Conservation (phyloP, 192 early-diverging fungal species). For the Backusella psychrophila region DNA sequence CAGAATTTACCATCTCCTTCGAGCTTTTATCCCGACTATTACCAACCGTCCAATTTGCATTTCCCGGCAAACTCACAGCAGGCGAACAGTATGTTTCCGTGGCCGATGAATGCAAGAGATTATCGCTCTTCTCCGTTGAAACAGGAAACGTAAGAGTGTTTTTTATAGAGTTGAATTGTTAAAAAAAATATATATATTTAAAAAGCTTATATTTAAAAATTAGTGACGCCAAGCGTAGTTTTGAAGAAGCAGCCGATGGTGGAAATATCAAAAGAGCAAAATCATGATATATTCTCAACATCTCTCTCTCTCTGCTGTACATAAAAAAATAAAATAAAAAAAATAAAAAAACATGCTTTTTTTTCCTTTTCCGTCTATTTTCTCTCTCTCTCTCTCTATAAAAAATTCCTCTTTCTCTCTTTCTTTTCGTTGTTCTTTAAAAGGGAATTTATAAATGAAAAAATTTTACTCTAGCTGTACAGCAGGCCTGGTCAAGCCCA, state of each 20-base stretch:
- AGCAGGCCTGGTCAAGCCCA: background rate
- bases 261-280: background rate
- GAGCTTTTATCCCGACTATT: conserved; percentile 73
- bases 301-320: background rate
- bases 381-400: background rate
- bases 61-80: conserved; percentile 69
- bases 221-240: background rate
- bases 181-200: too few relatives aligned
- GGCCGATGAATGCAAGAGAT: conserved; percentile 52
- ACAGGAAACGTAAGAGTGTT: background rate
- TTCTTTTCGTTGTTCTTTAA: background rate
- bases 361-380: background rate
- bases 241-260: background rate
- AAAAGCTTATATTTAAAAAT: background rate
- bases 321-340: background rate
- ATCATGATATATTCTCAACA: background rate
- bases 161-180: too few relatives aligned
- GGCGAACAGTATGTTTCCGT: conserved; percentile 66
- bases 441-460: conserved; percentile 8
- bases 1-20: conserved; percentile 78
- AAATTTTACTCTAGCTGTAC: background rate
- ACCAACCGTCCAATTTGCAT: conserved; percentile 64
- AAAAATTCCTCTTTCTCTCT: background rate
- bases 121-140: conserved; percentile 51
- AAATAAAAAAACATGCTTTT: background rate